phyloP scores from a whole-genome alignment of 495 filamentous ascomycete genomes.

The Penicillium lagena region DNA sequence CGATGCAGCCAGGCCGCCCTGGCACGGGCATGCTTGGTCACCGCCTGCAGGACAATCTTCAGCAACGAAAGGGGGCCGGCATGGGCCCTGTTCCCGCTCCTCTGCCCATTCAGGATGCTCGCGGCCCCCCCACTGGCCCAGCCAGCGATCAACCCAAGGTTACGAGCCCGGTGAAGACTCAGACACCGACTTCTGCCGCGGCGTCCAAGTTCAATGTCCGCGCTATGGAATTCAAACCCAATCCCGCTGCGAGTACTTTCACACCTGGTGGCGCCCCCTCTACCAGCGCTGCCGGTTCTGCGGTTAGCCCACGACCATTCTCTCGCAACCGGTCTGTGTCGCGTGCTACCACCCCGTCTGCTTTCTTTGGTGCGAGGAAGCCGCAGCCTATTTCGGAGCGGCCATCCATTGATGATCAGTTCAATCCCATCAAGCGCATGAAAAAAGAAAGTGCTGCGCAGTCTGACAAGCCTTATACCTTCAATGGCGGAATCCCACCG shows the following conservation, averaged over 20 bases:
- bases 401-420: constrained; percentile 57
- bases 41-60: constrained; percentile 49
- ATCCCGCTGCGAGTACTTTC: constrained; percentile 69
- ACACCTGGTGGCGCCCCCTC: constrained; percentile 58
- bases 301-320: constrained; percentile 54
- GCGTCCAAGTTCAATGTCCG: constrained; percentile 73
- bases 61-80: constrained; percentile 47
- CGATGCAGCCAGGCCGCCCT: constrained; percentile 33
- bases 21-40: constrained; percentile 44
- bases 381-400: constrained; percentile 45
- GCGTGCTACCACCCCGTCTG: constrained; percentile 40
- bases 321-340: constrained; percentile 43
- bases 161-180: constrained; percentile 40
- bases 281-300: constrained; percentile 1
- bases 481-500: constrained; percentile 69
- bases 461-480: constrained; percentile 39
- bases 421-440: constrained; percentile 72
- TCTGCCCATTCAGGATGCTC: constrained; percentile 48
- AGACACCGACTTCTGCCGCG: constrained; percentile 43
- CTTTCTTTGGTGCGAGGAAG: constrained; percentile 57
- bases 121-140: constrained; percentile 43
- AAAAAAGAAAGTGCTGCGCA: constrained; percentile 48
- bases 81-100: constrained; percentile 42
- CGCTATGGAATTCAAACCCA: constrained; percentile 79
- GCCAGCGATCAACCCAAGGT: constrained; percentile 35